phyloP scores from a whole-genome alignment of 2,329 filamentous ascomycete species.

The Tolypocladium endophyticum region DNA sequence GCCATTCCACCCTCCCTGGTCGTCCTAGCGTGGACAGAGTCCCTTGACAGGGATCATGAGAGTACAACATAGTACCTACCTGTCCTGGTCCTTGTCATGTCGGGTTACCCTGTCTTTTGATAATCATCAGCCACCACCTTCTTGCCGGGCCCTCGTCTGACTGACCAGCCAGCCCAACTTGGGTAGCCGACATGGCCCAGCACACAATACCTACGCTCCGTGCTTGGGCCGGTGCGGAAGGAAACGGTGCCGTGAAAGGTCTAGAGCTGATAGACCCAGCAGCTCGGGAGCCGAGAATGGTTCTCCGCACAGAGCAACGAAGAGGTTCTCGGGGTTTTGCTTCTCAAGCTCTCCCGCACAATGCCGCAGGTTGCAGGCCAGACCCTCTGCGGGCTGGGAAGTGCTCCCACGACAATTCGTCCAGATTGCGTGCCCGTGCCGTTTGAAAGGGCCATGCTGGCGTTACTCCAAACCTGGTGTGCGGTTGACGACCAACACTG shows the following conservation, averaged over 20 bases:
- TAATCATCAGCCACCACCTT: neutral
- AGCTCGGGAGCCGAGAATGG: neutral
- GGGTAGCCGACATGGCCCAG: neutral
- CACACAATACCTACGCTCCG: neutral
- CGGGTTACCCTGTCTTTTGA: neutral
- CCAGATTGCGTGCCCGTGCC: neutral
- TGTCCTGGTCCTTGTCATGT: neutral
- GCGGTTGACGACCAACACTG: neutral
- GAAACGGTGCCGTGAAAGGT: neutral
- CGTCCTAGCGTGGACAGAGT: neutral
- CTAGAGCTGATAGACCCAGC: neutral
- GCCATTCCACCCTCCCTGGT: conserved; percentile 3
- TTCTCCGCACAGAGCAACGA: neutral
- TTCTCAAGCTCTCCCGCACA: neutral
- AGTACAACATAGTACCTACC: neutral
- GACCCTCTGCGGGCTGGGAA: neutral
- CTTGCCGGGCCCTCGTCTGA: neutral
- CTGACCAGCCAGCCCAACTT: neutral
- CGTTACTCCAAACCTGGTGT: neutral
- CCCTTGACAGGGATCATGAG: neutral
- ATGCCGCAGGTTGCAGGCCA: neutral
- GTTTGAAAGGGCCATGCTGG: neutral
- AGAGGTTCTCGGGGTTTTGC: neutral
- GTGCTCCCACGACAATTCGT: neutral
- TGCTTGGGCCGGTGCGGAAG: neutral